Percentiles rank a stretch among this genome's conserved stretches.
Evolutionary conservation across 257 asterid genomes (phyloP).

Genomic region (Osmanthus fragrans): DNA sequence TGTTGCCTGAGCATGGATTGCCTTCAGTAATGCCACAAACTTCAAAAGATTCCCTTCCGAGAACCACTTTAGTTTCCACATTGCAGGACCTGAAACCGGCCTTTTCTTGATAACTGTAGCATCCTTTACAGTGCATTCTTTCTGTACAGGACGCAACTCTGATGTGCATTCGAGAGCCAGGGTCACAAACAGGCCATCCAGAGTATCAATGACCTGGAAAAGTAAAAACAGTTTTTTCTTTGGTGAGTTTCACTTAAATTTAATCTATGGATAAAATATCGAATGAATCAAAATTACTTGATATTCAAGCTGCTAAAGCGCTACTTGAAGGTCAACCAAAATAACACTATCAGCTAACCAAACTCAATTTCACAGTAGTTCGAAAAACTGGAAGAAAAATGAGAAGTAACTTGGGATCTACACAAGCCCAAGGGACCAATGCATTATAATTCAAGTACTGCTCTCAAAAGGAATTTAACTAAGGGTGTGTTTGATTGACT

Average conservation of each 20-base stretch:
- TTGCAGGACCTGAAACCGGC: slow-evolving; percentile 19
- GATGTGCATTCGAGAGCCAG: slow-evolving; percentile 30
- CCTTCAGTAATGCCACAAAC: slow-evolving; percentile 43
- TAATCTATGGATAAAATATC: neutral
- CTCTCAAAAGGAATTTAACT: slow-evolving; percentile 10
- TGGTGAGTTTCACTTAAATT: neutral
- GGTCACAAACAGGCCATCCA: slow-evolving; percentile 26
- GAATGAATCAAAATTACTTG: too few relatives aligned
- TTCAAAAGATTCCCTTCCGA: slow-evolving; percentile 32
- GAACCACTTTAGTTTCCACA: slow-evolving; percentile 56
- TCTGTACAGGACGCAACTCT: slow-evolving; percentile 13
- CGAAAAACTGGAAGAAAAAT: neutral
- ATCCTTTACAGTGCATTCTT: slow-evolving; percentile 18
- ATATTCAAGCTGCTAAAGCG: too few relatives aligned
- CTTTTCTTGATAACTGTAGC: slow-evolving; percentile 11
- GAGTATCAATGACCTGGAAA: slow-evolving; percentile 48
- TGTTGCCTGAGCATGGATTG: slow-evolving; percentile 31
- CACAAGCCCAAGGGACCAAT: neutral
- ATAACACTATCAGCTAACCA: neutral
- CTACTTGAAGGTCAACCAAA: neutral
- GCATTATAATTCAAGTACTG: neutral
- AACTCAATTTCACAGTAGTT: neutral
- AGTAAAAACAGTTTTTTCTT: neutral
- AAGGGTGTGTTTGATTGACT: neutral
- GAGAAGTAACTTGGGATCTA: neutral